These are phyloP conservation scores for Clitopilus passeckerianus DNA, from an alignment of 768 basidiomycete species.

Conservation along the genomic window DNA sequence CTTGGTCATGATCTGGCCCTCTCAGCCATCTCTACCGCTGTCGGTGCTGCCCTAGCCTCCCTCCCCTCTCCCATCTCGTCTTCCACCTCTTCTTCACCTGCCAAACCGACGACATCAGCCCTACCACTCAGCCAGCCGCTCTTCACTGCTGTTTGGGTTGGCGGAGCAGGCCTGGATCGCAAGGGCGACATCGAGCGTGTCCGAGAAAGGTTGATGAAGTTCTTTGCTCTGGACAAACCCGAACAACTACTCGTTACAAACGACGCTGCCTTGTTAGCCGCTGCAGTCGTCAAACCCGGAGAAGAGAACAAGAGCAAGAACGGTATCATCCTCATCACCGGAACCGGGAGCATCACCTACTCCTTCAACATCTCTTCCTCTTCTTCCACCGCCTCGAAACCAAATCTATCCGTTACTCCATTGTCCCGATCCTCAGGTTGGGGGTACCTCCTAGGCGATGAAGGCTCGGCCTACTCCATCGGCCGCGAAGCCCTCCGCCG, in stretches of 20 bases:
- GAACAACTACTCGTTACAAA: conserved; percentile 15
- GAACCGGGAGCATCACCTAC: conserved; percentile 20
- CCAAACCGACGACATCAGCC: not conserved
- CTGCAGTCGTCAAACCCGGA: conserved; percentile 11
- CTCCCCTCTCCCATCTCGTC: no score
- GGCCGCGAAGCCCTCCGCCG: conserved; percentile 18
- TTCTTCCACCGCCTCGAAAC: not conserved
- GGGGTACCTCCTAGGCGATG: conserved; percentile 22
- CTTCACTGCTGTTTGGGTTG: conserved; percentile 20
- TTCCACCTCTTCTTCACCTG: conserved; percentile 1
- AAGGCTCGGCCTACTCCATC: conserved; percentile 20
- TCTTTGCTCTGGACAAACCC: conserved; percentile 11
- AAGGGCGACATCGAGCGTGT: conserved; percentile 13
- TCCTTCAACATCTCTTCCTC: conserved; percentile 9
- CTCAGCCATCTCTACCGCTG: conserved; percentile 10
- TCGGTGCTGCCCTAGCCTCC: not conserved
- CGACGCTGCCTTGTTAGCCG: conserved; percentile 21
- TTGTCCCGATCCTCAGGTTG: conserved; percentile 17
- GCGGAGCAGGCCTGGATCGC: conserved; percentile 19
- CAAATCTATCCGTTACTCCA: conserved; percentile 9
- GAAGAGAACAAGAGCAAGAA: conserved; percentile 8
- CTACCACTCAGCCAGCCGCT: conserved; percentile 2
- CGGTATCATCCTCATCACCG: conserved; percentile 17
- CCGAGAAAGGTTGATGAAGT: conserved; percentile 7
- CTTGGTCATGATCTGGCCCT: conserved; percentile 19